Evolutionary conservation across 1,139 yeast species (phyloP).

Genomic region (Nakaseomyces sp.): DNA sequence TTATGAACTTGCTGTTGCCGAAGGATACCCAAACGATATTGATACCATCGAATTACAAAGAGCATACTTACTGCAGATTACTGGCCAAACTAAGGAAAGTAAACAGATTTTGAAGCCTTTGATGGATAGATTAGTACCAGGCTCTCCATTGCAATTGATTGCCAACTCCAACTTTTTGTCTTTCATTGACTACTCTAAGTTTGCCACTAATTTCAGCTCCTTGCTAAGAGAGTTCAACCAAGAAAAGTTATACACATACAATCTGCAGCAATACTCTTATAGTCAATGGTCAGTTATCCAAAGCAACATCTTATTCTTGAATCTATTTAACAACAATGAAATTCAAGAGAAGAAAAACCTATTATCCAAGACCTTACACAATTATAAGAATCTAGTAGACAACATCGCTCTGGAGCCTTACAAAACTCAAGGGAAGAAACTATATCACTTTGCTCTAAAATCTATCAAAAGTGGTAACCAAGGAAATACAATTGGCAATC

Average conservation of each 20-base stretch:
- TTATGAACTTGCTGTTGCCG: slow-evolving; percentile 28
- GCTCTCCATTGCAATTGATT: slow-evolving; percentile 26
- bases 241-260: slow-evolving; percentile 19
- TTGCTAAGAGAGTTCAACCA: slow-evolving; percentile 30
- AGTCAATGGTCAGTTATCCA: slow-evolving; percentile 23
- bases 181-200: slow-evolving; percentile 21
- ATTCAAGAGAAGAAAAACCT: slow-evolving; percentile 10
- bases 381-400: slow-evolving; percentile 22
- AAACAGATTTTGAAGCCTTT: slow-evolving; percentile 33
- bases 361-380: slow-evolving; percentile 19
- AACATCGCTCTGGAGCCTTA: slow-evolving; percentile 25
- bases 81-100: slow-evolving; percentile 41
- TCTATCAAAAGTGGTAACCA: slow-evolving; percentile 16
- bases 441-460: slow-evolving; percentile 14
- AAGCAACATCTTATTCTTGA: slow-evolving; percentile 19
- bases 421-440: slow-evolving; percentile 25
- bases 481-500: slow-evolving; percentile 19
- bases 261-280: slow-evolving; percentile 19
- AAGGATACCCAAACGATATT: slow-evolving; percentile 33
- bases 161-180: slow-evolving; percentile 30
- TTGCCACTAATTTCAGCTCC: slow-evolving; percentile 25
- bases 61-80: slow-evolving; percentile 51
- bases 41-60: slow-evolving; percentile 46
- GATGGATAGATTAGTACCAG: slow-evolving; percentile 20
- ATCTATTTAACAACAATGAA: slow-evolving; percentile 22